Evolutionary conservation across 129 eudicot species (phyloP).

Genomic region (Centella asiatica): DNA sequence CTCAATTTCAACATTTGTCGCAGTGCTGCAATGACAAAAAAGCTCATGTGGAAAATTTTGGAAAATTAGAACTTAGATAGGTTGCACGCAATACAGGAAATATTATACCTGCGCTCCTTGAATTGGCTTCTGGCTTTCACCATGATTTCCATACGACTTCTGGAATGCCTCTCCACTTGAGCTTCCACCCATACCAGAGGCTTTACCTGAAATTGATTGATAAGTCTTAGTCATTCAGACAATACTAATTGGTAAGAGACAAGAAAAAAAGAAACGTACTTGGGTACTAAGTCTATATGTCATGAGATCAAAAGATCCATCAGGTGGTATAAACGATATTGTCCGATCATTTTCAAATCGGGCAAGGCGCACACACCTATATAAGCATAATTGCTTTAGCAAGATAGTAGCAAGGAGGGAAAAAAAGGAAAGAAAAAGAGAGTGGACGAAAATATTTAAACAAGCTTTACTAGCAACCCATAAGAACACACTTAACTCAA

Average conservation of each 20-base stretch:
- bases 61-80: not conserved
- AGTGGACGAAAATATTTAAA: not conserved
- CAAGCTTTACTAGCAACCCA: not conserved
- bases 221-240: conserved; percentile 2
- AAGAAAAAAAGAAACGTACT: conserved; percentile 27
- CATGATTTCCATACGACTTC: conserved; percentile 89
- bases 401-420: not conserved
- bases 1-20: conserved; percentile 96
- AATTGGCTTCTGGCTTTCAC: conserved; percentile 98
- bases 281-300: conserved; percentile 96
- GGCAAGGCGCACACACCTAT: conserved; percentile 97
- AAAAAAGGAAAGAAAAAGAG: not conserved
- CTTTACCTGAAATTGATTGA: conserved; percentile 56
- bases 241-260: not conserved
- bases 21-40: conserved; percentile 57
- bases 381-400: conserved; percentile 12
- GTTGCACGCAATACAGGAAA: not conserved
- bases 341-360: conserved; percentile 98
- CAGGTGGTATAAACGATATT: conserved; percentile 95
- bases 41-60: conserved; percentile 4
- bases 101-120: conserved; percentile 88
- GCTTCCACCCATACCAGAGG: conserved; percentile 99
- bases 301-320: conserved; percentile 99
- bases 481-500: conserved; percentile 3
- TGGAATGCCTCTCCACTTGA: conserved; percentile 90